These are phyloP conservation scores for Tricholoma terreum DNA, from an alignment of 768 basidiomycete genomes.

Conservation along the genomic window DNA sequence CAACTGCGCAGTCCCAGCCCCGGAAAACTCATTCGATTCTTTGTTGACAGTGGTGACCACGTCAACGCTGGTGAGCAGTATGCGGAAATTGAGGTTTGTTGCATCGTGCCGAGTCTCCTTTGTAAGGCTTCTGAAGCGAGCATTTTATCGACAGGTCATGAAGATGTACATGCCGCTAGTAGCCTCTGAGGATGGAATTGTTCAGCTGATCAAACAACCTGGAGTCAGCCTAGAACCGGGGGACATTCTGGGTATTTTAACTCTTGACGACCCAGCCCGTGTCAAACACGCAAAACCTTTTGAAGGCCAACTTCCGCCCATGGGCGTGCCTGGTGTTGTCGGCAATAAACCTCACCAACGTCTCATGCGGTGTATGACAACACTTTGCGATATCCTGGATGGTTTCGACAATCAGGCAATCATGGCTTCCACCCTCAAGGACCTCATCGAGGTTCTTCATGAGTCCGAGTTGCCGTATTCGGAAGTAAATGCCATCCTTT, in stretches of 20 bases:
- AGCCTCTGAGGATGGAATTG: slow-evolving; percentile 89
- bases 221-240: slow-evolving; percentile 96
- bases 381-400: slow-evolving; percentile 88
- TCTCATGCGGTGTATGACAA: slow-evolving; percentile 65
- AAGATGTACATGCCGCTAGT: slow-evolving; percentile 99
- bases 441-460: slow-evolving; percentile 77
- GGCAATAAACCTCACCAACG: slow-evolving; percentile 91
- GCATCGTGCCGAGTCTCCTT: not conserved
- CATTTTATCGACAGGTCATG: slow-evolving; percentile 62
- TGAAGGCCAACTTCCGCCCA: slow-evolving; percentile 85
- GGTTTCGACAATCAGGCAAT: slow-evolving; percentile 96
- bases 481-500: slow-evolving; percentile 78
- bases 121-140: not conserved
- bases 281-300: slow-evolving; percentile 99
- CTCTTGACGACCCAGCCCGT: slow-evolving; percentile 91
- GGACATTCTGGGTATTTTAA: slow-evolving; percentile 95
- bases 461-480: slow-evolving; percentile 87
- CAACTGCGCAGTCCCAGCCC: slow-evolving; percentile 95
- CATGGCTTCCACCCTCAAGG: slow-evolving; percentile 84
- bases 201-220: slow-evolving; percentile 97
- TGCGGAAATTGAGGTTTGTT: slow-evolving; percentile 90
- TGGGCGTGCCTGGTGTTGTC: slow-evolving; percentile 82
- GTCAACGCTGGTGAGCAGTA: slow-evolving; percentile 95
- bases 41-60: slow-evolving; percentile 97
- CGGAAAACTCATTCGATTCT: slow-evolving; percentile 91